Conservation (phyloP, 306 rosid genomes). For the Chamaecrista fasciculata region DNA sequence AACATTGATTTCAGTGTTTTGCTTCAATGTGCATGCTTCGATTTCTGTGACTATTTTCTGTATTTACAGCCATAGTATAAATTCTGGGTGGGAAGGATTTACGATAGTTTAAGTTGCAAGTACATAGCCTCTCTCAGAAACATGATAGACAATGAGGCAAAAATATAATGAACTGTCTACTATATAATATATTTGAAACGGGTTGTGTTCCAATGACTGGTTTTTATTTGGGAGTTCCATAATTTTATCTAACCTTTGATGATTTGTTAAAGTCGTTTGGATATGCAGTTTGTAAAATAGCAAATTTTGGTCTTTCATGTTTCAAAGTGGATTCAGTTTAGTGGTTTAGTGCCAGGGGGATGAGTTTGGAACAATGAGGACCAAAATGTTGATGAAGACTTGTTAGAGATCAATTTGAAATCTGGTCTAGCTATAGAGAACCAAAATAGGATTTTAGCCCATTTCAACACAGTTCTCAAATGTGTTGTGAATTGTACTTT, state of each 20-base stretch:
- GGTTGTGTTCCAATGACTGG: background rate
- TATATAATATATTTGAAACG: conserved; percentile 5
- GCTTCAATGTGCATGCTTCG: background rate
- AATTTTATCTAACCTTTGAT: background rate
- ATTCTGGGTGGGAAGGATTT: background rate
- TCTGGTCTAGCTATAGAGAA: background rate
- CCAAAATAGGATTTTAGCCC: background rate
- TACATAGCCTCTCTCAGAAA: background rate
- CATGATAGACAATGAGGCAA: conserved; percentile 9
- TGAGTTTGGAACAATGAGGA: background rate
- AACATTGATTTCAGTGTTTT: background rate
- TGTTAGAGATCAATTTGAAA: no score
- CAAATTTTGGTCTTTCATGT: background rate
- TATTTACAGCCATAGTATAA: background rate
- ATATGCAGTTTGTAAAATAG: background rate
- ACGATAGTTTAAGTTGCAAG: conserved; percentile 14
- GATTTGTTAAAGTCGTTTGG: background rate
- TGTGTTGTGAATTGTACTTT: background rate
- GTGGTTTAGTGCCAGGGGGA: background rate
- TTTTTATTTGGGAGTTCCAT: background rate
- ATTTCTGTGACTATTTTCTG: background rate
- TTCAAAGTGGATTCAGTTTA: background rate
- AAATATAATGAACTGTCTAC: background rate
- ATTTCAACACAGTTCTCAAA: background rate
- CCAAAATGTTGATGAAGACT: background rate